A percentile compares a stretch with the other conserved stretches of the same genome.
phyloP scores from a whole-genome alignment of 352 stramenopile genomes.

The Globisporangium okanoganense region DNA sequence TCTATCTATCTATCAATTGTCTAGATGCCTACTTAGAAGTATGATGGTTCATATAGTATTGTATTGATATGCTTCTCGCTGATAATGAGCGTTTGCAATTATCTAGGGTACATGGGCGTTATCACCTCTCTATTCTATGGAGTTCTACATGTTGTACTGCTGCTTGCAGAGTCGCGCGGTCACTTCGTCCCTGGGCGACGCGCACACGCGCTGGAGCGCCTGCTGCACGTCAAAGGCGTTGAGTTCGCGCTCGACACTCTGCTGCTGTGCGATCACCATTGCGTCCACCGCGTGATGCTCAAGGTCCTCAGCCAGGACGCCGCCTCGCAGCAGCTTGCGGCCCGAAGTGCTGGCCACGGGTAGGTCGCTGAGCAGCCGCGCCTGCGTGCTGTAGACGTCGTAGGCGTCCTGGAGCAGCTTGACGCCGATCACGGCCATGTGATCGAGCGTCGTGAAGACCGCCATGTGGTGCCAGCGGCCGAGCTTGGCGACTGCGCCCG shows the following conservation, averaged over 20 bases:
- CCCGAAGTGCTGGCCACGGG: background rate
- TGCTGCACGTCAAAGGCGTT: conserved; percentile 8
- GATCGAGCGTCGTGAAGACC: conserved; percentile 11
- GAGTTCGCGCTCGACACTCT: background rate
- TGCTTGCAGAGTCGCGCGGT: conserved; percentile 1
- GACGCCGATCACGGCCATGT: conserved; percentile 14
- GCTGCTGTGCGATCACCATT: conserved; percentile 3
- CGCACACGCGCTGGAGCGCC: conserved; percentile 2
- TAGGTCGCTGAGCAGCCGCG: conserved; percentile 5
- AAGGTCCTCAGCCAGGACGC: background rate
- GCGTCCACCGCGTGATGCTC: background rate
- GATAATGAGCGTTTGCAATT: background rate
- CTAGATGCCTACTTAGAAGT: too few species aligned
- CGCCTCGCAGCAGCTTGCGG: conserved; percentile 7
- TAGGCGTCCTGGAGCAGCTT: conserved; percentile 13
- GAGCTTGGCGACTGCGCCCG: conserved; percentile 12
- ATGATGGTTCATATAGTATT: too few species aligned
- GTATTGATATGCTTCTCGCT: background rate
- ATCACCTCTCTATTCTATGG: background rate
- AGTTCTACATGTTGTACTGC: background rate
- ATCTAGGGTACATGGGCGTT: background rate
- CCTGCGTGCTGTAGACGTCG: conserved; percentile 13
- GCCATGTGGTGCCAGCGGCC: conserved; percentile 21
- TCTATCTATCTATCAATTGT: too few species aligned
- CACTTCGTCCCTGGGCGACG: background rate